phyloP scores from a whole-genome alignment of 2,329 filamentous ascomycete species.

The Alternaria ventricosa region DNA sequence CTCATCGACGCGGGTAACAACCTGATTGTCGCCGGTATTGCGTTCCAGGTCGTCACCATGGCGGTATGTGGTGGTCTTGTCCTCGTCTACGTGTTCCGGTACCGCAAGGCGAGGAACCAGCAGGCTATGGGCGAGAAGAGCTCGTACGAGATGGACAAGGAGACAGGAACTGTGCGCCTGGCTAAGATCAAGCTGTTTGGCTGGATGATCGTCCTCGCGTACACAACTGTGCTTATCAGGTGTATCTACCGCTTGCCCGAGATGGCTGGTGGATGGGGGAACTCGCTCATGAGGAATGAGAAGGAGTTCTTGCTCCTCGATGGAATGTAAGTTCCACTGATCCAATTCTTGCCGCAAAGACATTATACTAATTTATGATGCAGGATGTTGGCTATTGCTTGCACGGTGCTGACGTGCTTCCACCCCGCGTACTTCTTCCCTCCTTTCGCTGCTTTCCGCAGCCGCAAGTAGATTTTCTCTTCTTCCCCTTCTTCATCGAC shows the following conservation, averaged over 20 bases:
- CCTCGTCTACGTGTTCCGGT: conserved; percentile 40
- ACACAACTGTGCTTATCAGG: conserved; percentile 54
- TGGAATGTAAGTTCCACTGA: conserved; percentile 41
- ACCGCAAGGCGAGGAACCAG: conserved; percentile 24
- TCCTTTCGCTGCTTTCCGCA: conserved; percentile 34
- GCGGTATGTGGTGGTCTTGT: conserved; percentile 54
- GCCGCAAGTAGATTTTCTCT: conserved; percentile 18
- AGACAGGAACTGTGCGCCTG: conserved; percentile 20
- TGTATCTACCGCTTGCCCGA: conserved; percentile 57
- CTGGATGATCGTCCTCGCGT: conserved; percentile 44
- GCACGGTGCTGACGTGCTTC: conserved; percentile 29
- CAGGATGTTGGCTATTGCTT: conserved; percentile 40
- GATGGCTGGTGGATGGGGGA: conserved; percentile 53
- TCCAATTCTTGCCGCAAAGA: not conserved
- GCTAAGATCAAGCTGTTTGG: conserved; percentile 32
- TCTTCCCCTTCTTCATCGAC: not conserved
- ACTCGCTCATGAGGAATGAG: conserved; percentile 55
- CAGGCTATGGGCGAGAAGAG: conserved; percentile 29
- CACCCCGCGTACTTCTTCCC: conserved; percentile 38
- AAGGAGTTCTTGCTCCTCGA: conserved; percentile 56
- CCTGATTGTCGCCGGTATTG: conserved; percentile 63
- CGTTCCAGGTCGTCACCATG: conserved; percentile 61
- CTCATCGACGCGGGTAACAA: conserved; percentile 55
- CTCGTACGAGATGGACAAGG: conserved; percentile 29
- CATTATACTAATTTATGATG: not conserved